These are phyloP conservation scores for Coemansia sp. DNA, from an alignment of 192 early-diverging fungal species.

Conservation along the genomic window DNA sequence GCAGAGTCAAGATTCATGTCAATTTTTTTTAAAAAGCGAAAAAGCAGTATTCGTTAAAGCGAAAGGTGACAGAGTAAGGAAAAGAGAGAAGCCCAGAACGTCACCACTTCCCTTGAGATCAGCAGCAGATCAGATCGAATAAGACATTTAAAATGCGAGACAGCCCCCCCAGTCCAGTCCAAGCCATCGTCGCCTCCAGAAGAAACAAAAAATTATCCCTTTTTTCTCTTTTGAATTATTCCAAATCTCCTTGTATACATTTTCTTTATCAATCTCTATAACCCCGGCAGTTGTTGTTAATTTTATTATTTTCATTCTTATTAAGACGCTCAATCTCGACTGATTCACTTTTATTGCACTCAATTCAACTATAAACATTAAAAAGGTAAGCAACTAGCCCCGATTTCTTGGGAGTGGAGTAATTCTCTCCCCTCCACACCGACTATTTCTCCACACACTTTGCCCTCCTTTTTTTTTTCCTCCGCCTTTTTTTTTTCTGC, in stretches of 20 bases:
- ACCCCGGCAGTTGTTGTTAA: background rate
- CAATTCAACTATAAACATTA: background rate
- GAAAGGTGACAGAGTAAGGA: background rate
- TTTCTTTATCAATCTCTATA: background rate
- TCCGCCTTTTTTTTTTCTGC: background rate
- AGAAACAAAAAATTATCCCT: background rate
- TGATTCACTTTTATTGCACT: background rate
- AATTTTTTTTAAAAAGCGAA: background rate
- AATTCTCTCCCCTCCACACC: background rate
- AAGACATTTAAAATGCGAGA: background rate
- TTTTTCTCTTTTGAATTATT: background rate
- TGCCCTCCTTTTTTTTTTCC: background rate
- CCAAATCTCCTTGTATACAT: background rate
- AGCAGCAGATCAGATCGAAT: background rate
- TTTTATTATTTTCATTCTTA: background rate
- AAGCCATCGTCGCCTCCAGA: background rate
- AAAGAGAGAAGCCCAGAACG: background rate
- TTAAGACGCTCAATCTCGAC: background rate
- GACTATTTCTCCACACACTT: background rate
- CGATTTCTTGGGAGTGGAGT: background rate
- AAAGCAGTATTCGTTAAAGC: background rate
- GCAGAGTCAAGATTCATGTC: constrained; percentile 23
- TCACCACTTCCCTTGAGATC: background rate
- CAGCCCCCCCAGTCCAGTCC: background rate
- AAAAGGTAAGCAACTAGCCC: background rate